Evolutionary conservation across 306 rosid species (phyloP).

Genomic region (Mucuna pruriens): DNA sequence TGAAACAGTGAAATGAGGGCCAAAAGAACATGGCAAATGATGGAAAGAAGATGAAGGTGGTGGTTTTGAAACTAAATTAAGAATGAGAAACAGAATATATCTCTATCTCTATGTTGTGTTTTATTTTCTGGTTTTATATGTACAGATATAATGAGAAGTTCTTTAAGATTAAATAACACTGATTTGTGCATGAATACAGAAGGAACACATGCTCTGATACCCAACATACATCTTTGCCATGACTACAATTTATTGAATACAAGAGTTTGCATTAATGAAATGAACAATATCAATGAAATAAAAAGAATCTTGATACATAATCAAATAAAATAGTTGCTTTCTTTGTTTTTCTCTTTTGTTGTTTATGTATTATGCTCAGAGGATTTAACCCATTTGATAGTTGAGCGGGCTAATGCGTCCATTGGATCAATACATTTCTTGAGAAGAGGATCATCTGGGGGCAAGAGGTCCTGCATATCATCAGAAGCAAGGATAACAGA

Average conservation of each 20-base stretch:
- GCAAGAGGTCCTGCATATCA: slow-evolving; percentile 64
- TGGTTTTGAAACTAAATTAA: too few species aligned
- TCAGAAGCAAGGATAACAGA: slow-evolving; percentile 70
- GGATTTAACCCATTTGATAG: slow-evolving; percentile 51
- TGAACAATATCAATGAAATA: slow-evolving; percentile 30
- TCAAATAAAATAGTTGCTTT: background rate
- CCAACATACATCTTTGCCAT: slow-evolving; percentile 25
- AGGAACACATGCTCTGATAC: slow-evolving; percentile 23
- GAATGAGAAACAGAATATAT: background rate
- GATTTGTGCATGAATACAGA: slow-evolving; percentile 33
- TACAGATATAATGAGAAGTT: background rate
- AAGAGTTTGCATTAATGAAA: slow-evolving; percentile 26
- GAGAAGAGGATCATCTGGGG: slow-evolving; percentile 59
- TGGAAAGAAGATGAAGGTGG: background rate
- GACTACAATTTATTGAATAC: slow-evolving; percentile 11
- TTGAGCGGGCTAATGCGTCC: slow-evolving; percentile 53
- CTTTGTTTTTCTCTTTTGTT: background rate
- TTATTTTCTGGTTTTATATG: background rate
- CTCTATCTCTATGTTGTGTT: background rate
- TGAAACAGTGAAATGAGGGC: background rate
- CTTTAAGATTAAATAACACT: background rate
- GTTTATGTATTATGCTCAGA: slow-evolving; percentile 34
- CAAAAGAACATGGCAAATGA: background rate
- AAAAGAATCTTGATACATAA: slow-evolving; percentile 28
- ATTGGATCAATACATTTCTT: slow-evolving; percentile 54